Percentiles rank a stretch among this genome's conserved stretches.
Conservation (phyloP, 2,329 filamentous ascomycete species). For the Talaromyces atroroseus region DNA sequence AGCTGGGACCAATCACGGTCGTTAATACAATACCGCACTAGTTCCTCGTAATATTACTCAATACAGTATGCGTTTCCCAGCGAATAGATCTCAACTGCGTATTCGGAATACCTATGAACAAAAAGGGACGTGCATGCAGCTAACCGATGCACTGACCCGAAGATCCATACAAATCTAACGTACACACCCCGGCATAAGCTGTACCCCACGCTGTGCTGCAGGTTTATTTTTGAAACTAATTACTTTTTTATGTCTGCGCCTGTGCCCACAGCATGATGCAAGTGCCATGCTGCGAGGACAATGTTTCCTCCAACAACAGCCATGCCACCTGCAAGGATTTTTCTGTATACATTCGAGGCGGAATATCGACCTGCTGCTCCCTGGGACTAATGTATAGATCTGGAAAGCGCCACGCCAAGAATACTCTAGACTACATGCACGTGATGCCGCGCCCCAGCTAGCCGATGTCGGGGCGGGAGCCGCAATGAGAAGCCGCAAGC, state of each 20-base stretch:
- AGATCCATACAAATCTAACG: slow-evolving; percentile 2
- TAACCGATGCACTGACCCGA: slow-evolving; percentile 5
- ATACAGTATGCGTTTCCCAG: neutral
- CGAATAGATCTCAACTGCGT: neutral
- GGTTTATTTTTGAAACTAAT: neutral
- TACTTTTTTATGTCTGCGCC: neutral
- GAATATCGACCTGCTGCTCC: too few species aligned
- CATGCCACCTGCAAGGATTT: too few species aligned
- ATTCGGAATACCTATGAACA: neutral
- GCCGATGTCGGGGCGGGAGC: slow-evolving; percentile 14
- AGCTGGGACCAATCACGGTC: neutral
- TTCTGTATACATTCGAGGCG: too few species aligned
- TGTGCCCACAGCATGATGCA: too few species aligned
- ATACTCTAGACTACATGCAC: neutral
- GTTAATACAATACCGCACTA: neutral
- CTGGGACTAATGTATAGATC: neutral
- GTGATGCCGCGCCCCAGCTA: neutral
- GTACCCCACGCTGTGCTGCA: slow-evolving; percentile 6
- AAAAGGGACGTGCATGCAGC: slow-evolving; percentile 7
- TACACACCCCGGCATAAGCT: neutral
- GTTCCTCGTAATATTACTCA: neutral
- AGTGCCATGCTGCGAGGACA: too few species aligned
- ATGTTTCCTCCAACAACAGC: too few species aligned
- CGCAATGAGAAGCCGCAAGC: slow-evolving; percentile 3
- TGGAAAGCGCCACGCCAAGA: neutral